A percentile compares a stretch with the other conserved stretches of the same genome.
Conservation (phyloP, 495 filamentous ascomycete genomes). For the Lepidopterella palustris region DNA sequence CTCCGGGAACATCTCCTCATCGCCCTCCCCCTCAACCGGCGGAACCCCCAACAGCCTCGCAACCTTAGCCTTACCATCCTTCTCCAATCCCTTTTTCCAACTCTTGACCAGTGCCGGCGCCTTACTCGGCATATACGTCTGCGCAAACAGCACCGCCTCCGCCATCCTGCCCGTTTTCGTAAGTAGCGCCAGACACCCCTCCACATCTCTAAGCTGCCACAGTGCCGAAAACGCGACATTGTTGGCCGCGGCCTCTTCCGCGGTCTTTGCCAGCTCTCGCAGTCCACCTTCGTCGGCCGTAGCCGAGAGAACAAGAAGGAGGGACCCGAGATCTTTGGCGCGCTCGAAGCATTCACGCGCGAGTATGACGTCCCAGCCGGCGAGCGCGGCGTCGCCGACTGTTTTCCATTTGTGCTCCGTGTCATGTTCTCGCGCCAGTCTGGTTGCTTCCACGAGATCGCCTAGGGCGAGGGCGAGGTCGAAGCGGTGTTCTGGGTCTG, state of each 20-base stretch:
- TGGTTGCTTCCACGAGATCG: conserved; percentile 74
- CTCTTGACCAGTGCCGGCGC: conserved; percentile 57
- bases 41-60: conserved; percentile 79
- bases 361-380: conserved; percentile 76
- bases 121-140: conserved; percentile 88
- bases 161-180: conserved; percentile 67
- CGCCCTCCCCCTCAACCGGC: conserved; percentile 53
- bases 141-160: conserved; percentile 83
- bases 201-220: conserved; percentile 79
- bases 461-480: conserved; percentile 81
- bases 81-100: conserved; percentile 80
- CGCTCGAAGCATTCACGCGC: conserved; percentile 89
- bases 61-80: conserved; percentile 73
- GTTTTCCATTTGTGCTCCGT: conserved; percentile 97
- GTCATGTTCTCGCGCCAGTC: conserved; percentile 75
- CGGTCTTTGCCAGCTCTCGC: conserved; percentile 60
- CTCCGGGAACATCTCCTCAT: conserved; percentile 89
- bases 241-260: conserved; percentile 67
- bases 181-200: conserved; percentile 75
- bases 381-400: conserved; percentile 83
- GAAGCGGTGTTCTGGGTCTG: conserved; percentile 93
- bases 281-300: conserved; percentile 71
- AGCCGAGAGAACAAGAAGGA: conserved; percentile 79
- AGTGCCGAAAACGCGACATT: conserved; percentile 88
- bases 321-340: conserved; percentile 81